These are phyloP conservation scores for Solanum aculeatissimum DNA, from an alignment of 305 asterid genomes.

Conservation along the genomic window DNA sequence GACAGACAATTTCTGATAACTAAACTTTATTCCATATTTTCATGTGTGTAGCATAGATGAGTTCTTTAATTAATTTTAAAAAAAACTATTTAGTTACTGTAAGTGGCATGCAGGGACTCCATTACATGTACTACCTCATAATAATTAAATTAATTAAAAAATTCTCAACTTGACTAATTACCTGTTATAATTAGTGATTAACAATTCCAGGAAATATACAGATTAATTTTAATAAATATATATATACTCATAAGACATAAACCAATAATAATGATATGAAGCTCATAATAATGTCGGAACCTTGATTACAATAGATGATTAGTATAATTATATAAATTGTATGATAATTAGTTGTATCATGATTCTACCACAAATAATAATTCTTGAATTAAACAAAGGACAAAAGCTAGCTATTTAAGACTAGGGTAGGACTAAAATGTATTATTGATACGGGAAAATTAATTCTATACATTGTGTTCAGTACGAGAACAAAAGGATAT, in stretches of 20 bases:
- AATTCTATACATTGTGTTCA: too few species aligned
- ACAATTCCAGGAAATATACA: slow-evolving; percentile 15
- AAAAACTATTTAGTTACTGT: background rate
- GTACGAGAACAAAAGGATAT: too few species aligned
- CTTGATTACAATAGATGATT: background rate
- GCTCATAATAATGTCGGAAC: background rate
- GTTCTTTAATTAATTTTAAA: background rate
- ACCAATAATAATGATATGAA: background rate
- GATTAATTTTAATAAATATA: background rate
- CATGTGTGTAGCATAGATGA: slow-evolving; percentile 18
- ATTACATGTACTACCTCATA: background rate
- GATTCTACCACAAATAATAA: background rate
- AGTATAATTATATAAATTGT: background rate
- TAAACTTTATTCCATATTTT: slow-evolving; percentile 13
- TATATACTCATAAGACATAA: background rate
- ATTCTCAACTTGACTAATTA: slow-evolving; percentile 8
- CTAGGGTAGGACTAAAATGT: too few species aligned
- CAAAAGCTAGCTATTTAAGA: too few species aligned
- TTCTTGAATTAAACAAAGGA: background rate
- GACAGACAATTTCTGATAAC: slow-evolving; percentile 12
- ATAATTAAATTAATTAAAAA: background rate
- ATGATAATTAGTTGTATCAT: background rate
- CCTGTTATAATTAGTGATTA: slow-evolving; percentile 3
- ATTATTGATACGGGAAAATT: too few species aligned
- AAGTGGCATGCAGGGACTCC: slow-evolving; percentile 5